Percentiles rank a stretch among this genome's conserved stretches.
Evolutionary conservation across 768 basidiomycete species (phyloP).

Genomic region (Infundibulicybe gibba): DNA sequence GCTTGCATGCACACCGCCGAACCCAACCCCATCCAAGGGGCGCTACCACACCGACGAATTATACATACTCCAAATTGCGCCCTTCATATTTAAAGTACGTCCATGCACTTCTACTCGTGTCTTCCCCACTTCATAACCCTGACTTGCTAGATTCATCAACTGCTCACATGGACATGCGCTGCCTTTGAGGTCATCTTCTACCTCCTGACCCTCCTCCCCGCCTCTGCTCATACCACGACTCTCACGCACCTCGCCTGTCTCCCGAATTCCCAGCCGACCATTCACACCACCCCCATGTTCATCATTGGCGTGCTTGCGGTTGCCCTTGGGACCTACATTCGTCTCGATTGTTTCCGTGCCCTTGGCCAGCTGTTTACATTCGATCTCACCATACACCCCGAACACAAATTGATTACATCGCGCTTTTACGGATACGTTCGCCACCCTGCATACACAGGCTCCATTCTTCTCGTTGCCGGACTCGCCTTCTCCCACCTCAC

Average conservation of each 20-base stretch:
- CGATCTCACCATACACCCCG: slow-evolving; percentile 51
- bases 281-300: slow-evolving; percentile 39
- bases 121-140: neutral
- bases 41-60: slow-evolving; percentile 52
- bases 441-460: slow-evolving; percentile 56
- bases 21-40: slow-evolving; percentile 45
- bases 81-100: slow-evolving; percentile 51
- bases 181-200: slow-evolving; percentile 46
- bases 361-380: slow-evolving; percentile 47
- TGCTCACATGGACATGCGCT: slow-evolving; percentile 47
- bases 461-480: slow-evolving; percentile 43
- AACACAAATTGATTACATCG: slow-evolving; percentile 47
- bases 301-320: slow-evolving; percentile 39
- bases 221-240: slow-evolving; percentile 25
- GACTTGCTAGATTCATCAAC: slow-evolving; percentile 39
- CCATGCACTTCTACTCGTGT: neutral
- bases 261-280: slow-evolving; percentile 18
- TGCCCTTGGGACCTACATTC: slow-evolving; percentile 41
- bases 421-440: slow-evolving; percentile 50
- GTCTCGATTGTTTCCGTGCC: slow-evolving; percentile 34
- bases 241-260: slow-evolving; percentile 26
- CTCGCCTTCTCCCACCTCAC: slow-evolving; percentile 43
- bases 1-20: slow-evolving; percentile 52
- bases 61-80: slow-evolving; percentile 52
- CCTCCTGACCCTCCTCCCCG: slow-evolving; percentile 23